These are phyloP conservation scores for Euphorbia pulcherrima DNA, from an alignment of 345 rosid genomes.

Conservation along the genomic window DNA sequence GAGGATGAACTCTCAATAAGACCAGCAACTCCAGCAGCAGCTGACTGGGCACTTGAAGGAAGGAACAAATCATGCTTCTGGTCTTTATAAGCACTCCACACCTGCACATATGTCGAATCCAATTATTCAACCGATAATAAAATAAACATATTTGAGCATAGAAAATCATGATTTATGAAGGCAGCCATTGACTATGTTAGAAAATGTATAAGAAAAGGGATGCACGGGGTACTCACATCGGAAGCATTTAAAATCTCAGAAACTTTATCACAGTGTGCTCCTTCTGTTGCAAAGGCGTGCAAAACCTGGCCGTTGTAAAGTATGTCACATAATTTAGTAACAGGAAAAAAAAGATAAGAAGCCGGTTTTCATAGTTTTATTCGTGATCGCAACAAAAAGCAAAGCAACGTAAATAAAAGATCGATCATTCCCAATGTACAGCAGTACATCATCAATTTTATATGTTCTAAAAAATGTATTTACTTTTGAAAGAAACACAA, in stretches of 20 bases:
- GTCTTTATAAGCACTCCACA: constrained; percentile 94
- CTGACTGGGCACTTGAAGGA: constrained; percentile 88
- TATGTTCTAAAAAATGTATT: not conserved
- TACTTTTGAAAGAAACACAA: not conserved
- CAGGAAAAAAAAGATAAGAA: not conserved
- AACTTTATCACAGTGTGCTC: constrained; percentile 87
- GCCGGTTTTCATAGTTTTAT: not conserved
- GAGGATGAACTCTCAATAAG: constrained; percentile 82
- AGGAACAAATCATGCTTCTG: constrained; percentile 98
- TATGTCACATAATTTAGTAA: not conserved
- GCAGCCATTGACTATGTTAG: too few relatives aligned
- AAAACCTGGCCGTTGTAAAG: constrained; percentile 51
- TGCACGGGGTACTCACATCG: constrained; percentile 53
- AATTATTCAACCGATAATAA: too few relatives aligned
- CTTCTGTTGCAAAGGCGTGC: constrained; percentile 96
- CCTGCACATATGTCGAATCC: constrained; percentile 34
- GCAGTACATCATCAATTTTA: not conserved
- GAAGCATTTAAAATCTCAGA: constrained; percentile 84
- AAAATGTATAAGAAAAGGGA: not conserved
- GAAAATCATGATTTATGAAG: not conserved
- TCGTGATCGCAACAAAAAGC: not conserved
- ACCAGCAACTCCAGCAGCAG: constrained; percentile 95
- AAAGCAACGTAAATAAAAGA: not conserved
- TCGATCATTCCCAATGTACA: not conserved
- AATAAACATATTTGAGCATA: not conserved